Percentiles rank a stretch among this genome's conserved stretches.
phyloP scores from a whole-genome alignment of 805 yeast genomes.

The Candida nitratophila region DNA sequence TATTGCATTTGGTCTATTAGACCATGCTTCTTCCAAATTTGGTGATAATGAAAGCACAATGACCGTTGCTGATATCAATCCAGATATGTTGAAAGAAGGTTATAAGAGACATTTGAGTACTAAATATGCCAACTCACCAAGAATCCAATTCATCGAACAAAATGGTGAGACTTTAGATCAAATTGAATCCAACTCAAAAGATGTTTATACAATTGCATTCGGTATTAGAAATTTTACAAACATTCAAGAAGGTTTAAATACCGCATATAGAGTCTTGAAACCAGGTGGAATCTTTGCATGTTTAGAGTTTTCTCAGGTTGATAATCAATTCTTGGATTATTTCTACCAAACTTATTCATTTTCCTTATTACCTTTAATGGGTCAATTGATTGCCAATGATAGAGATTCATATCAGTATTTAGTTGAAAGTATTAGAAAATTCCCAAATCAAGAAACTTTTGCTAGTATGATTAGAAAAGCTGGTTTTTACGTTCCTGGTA shows the following conservation, averaged over 20 bases:
- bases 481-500: conserved; percentile 85
- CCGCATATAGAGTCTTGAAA: conserved; percentile 93
- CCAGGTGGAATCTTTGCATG: conserved; percentile 99
- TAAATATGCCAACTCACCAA: conserved; percentile 56
- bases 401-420: conserved; percentile 93
- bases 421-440: conserved; percentile 87
- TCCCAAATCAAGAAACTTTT: conserved; percentile 89
- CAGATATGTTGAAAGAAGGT: conserved; percentile 95
- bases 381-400: conserved; percentile 92
- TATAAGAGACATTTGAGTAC: conserved; percentile 58
- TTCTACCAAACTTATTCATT: conserved; percentile 85
- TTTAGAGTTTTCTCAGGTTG: conserved; percentile 89
- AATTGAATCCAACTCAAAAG: conserved; percentile 82
- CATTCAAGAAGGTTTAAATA: conserved; percentile 84
- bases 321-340: conserved; percentile 66
- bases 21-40: conserved; percentile 76
- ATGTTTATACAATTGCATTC: conserved; percentile 92
- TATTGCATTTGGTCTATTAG: conserved; percentile 90
- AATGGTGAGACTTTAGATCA: conserved; percentile 87
- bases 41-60: conserved; percentile 72
- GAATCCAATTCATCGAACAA: conserved; percentile 80
- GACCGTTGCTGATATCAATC: conserved; percentile 91
- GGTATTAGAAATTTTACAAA: conserved; percentile 96
- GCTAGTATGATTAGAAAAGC: conserved; percentile 90
- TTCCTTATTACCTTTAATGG: conserved; percentile 85